Conservation (phyloP, 2,329 filamentous ascomycete genomes). For the Colletotrichum sp. region DNA sequence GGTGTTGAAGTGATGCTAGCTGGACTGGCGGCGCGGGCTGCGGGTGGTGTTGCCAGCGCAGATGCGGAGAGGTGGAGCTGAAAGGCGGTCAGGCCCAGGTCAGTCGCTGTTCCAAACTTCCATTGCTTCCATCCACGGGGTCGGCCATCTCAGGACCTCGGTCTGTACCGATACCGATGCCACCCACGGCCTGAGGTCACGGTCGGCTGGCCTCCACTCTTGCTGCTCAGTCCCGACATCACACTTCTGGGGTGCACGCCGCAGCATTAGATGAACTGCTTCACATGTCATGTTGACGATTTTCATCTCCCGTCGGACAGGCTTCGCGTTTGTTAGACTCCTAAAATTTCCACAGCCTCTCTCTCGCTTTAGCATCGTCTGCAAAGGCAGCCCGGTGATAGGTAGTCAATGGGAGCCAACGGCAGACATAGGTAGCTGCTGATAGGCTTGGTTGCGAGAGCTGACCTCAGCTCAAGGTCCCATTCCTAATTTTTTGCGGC, state of each 20-base stretch:
- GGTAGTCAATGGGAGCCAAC: background rate
- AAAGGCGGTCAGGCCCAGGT: slow-evolving; percentile 14
- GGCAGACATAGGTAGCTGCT: background rate
- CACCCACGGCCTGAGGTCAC: background rate
- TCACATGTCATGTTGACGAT: background rate
- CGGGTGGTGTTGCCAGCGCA: background rate
- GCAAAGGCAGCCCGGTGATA: background rate
- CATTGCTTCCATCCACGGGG: background rate
- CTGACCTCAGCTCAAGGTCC: slow-evolving; percentile 13
- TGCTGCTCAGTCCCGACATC: background rate
- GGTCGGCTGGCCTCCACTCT: background rate
- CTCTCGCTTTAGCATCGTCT: background rate
- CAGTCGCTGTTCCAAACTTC: background rate
- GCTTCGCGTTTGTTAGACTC: background rate
- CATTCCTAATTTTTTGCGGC: slow-evolving; percentile 15
- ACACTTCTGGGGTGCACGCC: background rate
- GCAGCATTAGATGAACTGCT: background rate
- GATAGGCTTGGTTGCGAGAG: slow-evolving; percentile 11
- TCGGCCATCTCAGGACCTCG: background rate
- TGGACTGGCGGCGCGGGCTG: background rate
- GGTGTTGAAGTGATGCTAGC: background rate
- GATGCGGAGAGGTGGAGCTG: slow-evolving; percentile 9
- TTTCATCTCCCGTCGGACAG: background rate
- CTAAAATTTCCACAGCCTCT: background rate
- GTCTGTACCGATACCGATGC: background rate